A percentile compares a stretch with the other conserved stretches of the same genome.
phyloP scores from a whole-genome alignment of 495 filamentous ascomycete genomes.

The Xylaria acuta region DNA sequence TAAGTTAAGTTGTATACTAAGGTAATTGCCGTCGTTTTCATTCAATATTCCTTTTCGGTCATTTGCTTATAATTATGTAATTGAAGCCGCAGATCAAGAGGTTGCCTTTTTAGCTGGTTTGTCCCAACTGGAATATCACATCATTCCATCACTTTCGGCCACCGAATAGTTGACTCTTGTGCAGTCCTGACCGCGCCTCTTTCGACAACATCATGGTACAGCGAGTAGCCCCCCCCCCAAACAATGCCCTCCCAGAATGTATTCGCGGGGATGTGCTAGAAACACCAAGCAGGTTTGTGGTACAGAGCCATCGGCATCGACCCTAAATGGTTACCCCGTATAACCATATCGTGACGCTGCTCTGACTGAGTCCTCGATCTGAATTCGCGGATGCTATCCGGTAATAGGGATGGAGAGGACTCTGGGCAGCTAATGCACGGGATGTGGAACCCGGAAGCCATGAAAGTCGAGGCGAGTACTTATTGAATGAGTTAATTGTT shows the following conservation, averaged over 20 bases:
- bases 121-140: not conserved
- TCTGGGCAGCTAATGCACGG: not conserved
- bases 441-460: slow-evolving; percentile 2
- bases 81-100: too few relatives aligned
- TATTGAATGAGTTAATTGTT: slow-evolving; percentile 9
- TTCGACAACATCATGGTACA: not conserved
- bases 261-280: not conserved
- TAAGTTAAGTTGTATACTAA: too few relatives aligned
- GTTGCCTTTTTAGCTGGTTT: not conserved
- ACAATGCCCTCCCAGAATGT: too few relatives aligned
- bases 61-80: not conserved
- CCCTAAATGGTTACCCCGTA: not conserved
- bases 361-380: not conserved
- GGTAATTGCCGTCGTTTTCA: not conserved
- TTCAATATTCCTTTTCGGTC: not conserved
- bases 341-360: not conserved
- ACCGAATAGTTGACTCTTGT: not conserved
- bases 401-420: not conserved
- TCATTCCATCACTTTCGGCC: not conserved
- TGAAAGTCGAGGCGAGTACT: not conserved
- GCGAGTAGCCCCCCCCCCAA: too few relatives aligned
- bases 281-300: too few relatives aligned
- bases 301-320: not conserved
- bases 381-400: not conserved
- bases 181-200: not conserved